Evolutionary conservation across 371 early-diverging fungal species (phyloP), one percentile per base, ranked within the genome.

Genomic region (Spraguea lophii): DNA sequence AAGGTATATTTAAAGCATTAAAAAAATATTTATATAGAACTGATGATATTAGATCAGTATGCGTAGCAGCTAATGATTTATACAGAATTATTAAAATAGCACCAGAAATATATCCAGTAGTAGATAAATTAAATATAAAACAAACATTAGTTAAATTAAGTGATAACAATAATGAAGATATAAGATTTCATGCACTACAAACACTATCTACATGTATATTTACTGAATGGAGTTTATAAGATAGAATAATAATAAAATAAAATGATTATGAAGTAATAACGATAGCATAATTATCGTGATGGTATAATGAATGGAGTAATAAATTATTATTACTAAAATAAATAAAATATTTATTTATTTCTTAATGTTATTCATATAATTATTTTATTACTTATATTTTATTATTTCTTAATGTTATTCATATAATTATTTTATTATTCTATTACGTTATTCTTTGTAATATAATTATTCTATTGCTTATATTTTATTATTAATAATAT

Each of bases 161-260:
- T 10, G 40, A 56, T 13, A 56, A 58, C 15, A 25, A 20, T 40
- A 61, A 63, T 40, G 63, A 62, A 39, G 68, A 68, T 37, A 36
- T 68, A 39, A 49, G 56, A 38, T 68, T 68, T 46, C 57, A 64
- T 48, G 68, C 60, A 10, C 54, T 68, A 45, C 61, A 68, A 43
- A 59, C 64, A 21, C 47, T 68, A 13, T 56, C 59, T 24, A 49
- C 53, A 9, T 68, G 63, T 44, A 63, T 63, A 37, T 63, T 56
- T 25, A 27, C 49, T 7, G 68, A 68, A 38, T 68, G 61, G 63
- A 47, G 34, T 13, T 54, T 40, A 47, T n/a, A 44, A 22, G 7
- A 26, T 24, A 44, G 27, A 22, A 44, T 9, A 7, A 26, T n/a
- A 44, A 44, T 26, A 44, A 39, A 15, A 7, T 39, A 7, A 3